Evolutionary conservation across 495 filamentous ascomycete genomes (phyloP).

Genomic region (Trichodelitschia bisporula): DNA sequence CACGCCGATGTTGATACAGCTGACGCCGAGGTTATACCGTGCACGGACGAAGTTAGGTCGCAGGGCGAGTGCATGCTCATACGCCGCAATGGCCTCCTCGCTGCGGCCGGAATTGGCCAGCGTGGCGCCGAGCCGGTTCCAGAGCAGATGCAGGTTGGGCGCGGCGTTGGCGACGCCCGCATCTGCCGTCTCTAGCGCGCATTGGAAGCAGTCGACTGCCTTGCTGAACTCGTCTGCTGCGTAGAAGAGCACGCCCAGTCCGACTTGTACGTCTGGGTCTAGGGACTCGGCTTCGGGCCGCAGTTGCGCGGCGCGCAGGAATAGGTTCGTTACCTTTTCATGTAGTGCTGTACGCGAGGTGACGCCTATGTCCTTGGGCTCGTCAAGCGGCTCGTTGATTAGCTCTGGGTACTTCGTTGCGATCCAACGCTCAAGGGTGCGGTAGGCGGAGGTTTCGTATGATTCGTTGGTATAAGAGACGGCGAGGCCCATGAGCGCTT

Average conservation of each 20-base stretch:
- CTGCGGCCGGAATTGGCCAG: conserved; percentile 80
- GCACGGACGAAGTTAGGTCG: conserved; percentile 91
- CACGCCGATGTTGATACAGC: conserved; percentile 93
- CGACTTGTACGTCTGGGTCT: conserved; percentile 96
- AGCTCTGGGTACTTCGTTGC: conserved; percentile 72
- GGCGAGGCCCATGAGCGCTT: conserved; percentile 81
- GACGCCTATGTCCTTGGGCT: conserved; percentile 57
- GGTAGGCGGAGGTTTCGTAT: conserved; percentile 89
- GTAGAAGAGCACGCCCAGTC: conserved; percentile 93
- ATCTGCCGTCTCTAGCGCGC: conserved; percentile 64
- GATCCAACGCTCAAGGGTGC: conserved; percentile 90
- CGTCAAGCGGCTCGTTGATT: conserved; percentile 37
- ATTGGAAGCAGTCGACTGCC: conserved; percentile 91
- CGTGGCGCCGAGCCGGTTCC: conserved; percentile 93
- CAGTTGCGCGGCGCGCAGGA: conserved; percentile 78
- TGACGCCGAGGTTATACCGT: conserved; percentile 87
- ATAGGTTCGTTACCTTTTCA: conserved; percentile 67
- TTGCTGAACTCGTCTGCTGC: conserved; percentile 94
- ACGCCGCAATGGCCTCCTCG: conserved; percentile 90
- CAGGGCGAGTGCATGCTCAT: conserved; percentile 71
- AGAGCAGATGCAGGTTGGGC: conserved; percentile 70
- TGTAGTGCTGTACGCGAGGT: conserved; percentile 80
- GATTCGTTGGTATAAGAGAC: conserved; percentile 99
- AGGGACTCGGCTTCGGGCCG: conserved; percentile 70
- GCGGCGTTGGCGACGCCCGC: conserved; percentile 48